Evolutionary conservation across 106 monocot genomes (phyloP).

Genomic region (Ottelia alismoides): DNA sequence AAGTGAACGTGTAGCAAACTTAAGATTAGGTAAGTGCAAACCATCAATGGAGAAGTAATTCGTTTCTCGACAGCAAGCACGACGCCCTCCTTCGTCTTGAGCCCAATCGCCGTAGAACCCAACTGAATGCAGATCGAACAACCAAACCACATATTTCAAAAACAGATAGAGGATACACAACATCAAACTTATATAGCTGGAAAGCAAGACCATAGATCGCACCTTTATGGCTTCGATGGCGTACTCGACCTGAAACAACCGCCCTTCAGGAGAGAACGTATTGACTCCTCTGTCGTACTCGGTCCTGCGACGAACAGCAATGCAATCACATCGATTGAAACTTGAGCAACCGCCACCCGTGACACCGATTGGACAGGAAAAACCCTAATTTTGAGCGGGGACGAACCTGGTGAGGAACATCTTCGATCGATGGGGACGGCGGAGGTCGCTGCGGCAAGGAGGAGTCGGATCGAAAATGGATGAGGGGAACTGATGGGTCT

Average conservation of each 20-base stretch:
- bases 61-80: constrained; percentile 81
- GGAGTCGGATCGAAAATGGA: too few species aligned
- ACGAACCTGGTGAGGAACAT: constrained; percentile 11
- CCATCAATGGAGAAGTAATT: constrained; percentile 67
- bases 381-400: neutral
- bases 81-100: constrained; percentile 78
- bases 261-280: constrained; percentile 94
- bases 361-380: too few species aligned
- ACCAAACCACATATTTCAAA: too few species aligned
- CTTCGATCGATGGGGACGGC: neutral
- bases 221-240: constrained; percentile 99
- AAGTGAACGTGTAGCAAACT: too few species aligned
- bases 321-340: constrained; percentile 4
- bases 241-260: constrained; percentile 92
- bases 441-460: too few species aligned
- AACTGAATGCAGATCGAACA: constrained; percentile 19
- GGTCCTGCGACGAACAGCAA: too few species aligned
- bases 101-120: constrained; percentile 73
- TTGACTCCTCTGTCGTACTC: constrained; percentile 96
- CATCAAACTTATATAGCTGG: too few species aligned
- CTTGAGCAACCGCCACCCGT: neutral
- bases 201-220: neutral
- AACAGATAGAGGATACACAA: too few species aligned
- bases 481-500: too few species aligned
- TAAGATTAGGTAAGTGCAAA: constrained; percentile 2